These are phyloP conservation scores for Forsythia viridissima DNA, from an alignment of 257 asterid genomes.

Conservation along the genomic window DNA sequence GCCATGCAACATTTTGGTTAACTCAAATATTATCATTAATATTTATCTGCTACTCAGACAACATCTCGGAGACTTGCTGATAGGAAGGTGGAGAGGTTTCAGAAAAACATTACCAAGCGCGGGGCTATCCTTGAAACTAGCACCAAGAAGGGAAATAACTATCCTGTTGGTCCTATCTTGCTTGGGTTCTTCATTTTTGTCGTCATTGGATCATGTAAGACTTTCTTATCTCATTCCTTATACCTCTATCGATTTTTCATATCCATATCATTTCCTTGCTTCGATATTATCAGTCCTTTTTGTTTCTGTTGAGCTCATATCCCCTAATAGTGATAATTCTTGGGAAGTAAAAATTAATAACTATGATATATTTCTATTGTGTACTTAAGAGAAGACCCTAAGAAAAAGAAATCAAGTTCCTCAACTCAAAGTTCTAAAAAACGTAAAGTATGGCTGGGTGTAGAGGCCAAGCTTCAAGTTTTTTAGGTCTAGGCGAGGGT, in stretches of 20 bases:
- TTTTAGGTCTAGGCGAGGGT: too few relatives aligned
- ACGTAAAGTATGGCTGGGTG: too few relatives aligned
- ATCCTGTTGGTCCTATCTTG: conserved; percentile 83
- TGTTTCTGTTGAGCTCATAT: too few relatives aligned
- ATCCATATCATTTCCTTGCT: too few relatives aligned
- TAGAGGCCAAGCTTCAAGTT: too few relatives aligned
- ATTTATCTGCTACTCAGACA: conserved; percentile 44
- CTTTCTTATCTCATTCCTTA: not conserved
- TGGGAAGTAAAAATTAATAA: too few relatives aligned
- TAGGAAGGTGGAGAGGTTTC: conserved; percentile 82
- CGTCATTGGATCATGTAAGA: conserved; percentile 92
- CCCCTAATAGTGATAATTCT: too few relatives aligned
- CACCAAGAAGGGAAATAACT: conserved; percentile 72
- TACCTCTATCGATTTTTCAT: not conserved
- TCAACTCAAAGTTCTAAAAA: too few relatives aligned
- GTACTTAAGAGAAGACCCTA: too few relatives aligned
- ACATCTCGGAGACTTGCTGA: conserved; percentile 86
- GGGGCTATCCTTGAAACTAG: conserved; percentile 77
- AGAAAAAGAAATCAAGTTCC: too few relatives aligned
- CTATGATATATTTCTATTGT: too few relatives aligned
- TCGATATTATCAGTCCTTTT: too few relatives aligned
- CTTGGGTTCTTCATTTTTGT: conserved; percentile 88
- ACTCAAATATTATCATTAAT: not conserved
- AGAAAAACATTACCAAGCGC: conserved; percentile 80
- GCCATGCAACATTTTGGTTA: not conserved